Evolutionary conservation across 306 rosid genomes (phyloP).

Genomic region (Herpetospermum pedunculosum): DNA sequence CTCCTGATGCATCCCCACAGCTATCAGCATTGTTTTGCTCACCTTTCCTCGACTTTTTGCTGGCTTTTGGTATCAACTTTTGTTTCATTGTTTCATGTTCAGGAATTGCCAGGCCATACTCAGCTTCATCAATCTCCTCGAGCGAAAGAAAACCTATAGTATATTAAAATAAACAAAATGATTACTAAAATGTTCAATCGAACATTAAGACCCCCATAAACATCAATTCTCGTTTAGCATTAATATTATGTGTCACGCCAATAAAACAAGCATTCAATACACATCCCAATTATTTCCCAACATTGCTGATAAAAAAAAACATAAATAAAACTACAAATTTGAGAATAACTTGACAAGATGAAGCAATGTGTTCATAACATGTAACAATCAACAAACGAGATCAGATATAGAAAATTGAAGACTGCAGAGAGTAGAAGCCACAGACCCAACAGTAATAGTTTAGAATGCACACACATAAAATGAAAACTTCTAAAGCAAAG

Average conservation of each 20-base stretch:
- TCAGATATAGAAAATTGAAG: neutral
- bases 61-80: slow-evolving; percentile 16
- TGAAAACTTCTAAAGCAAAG: neutral
- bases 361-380: neutral
- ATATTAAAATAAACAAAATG: neutral
- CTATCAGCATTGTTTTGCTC: slow-evolving; percentile 16
- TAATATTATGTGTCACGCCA: neutral
- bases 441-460: neutral
- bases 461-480: neutral
- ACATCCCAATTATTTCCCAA: neutral
- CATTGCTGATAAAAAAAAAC: neutral
- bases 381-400: neutral
- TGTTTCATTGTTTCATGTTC: slow-evolving; percentile 22
- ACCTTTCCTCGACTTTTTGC: slow-evolving; percentile 20
- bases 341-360: neutral
- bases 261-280: neutral
- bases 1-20: slow-evolving; percentile 12
- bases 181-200: neutral
- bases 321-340: neutral
- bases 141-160: slow-evolving; percentile 66
- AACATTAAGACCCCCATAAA: neutral
- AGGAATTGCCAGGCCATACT: slow-evolving; percentile 50
- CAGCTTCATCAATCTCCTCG: slow-evolving; percentile 84
- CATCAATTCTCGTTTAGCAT: neutral
- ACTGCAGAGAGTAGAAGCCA: neutral